Evolutionary conservation across 2,329 filamentous ascomycete genomes (phyloP), one percentile per base, ranked within the genome.

Genomic region (Alternaria postmessia): DNA sequence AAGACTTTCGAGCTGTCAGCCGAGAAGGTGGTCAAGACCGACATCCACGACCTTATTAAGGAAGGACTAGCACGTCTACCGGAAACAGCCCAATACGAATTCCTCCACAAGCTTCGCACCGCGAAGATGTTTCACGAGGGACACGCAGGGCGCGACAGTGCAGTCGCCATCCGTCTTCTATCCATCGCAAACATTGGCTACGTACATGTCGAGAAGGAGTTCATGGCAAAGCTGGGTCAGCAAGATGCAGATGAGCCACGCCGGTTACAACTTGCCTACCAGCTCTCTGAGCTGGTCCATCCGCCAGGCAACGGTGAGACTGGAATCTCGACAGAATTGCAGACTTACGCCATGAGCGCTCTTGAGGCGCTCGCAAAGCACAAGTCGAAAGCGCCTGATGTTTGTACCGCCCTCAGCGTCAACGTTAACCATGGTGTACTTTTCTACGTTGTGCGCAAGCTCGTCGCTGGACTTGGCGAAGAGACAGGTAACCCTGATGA

Each of bases 401-500:
- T 99, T 24, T 89, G 93, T 64, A 89, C 92, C 42, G 93, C 95
- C n/a, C 83, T 99, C 42, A 96, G 93, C 72, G 92, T 96, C 54
- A 97, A 94, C 69, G 94, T 98, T 38, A 98, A 96, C 71, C 96
- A 99, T 71, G 96, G 95, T 14, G 91, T 98, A 30, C 85, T 99
- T 44, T 90, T 98, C 67, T 98, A 97, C 73, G 87, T 97, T 67
- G 90, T 97, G 51, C 88, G 94, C 57, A 97, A 96, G 78, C 92
- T 93, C 9, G 91, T 98, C 58, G 89, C 90, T 18, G 91, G 93
- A 64, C 90, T 99, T 81, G 88, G 67, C 24, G 64, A 68, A 22
- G 83, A 88, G 39, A 76, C 78, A 14, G 67, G 59, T 20, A 32
- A 86, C 22, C 85, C 88, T 65, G 85, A 87, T 57, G 87, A 87